These are phyloP conservation scores for Cladosporium cucumerinum DNA, from an alignment of 2,329 filamentous ascomycete genomes.

Conservation along the genomic window DNA sequence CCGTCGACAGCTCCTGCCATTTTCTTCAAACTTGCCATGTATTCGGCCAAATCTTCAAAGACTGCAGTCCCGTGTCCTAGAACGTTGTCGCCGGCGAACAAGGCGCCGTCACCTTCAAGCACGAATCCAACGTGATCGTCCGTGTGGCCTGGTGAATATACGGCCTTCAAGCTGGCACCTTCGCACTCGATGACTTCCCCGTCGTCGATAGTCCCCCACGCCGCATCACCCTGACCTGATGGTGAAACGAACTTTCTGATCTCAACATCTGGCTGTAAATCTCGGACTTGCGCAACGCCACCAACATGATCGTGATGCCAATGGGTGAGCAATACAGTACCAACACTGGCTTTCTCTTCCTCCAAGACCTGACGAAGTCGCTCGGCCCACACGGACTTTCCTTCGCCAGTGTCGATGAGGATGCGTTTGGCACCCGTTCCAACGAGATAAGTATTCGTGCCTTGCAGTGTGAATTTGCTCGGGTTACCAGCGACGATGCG, in stretches of 20 bases:
- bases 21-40: conserved; percentile 64
- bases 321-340: conserved; percentile 76
- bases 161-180: conserved; percentile 65
- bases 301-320: conserved; percentile 87
- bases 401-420: conserved; percentile 88
- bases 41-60: conserved; percentile 71
- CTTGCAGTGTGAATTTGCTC: conserved; percentile 71
- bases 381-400: conserved; percentile 67
- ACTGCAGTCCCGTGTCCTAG: conserved; percentile 83
- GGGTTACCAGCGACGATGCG: conserved; percentile 89
- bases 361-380: conserved; percentile 63
- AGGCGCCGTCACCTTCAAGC: conserved; percentile 57
- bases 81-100: conserved; percentile 89
- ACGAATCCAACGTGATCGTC: conserved; percentile 77
- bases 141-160: conserved; percentile 72
- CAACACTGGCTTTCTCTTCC: conserved; percentile 65
- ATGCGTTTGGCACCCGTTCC: conserved; percentile 71
- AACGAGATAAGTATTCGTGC: conserved; percentile 92
- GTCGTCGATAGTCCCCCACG: conserved; percentile 40
- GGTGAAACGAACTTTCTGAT: conserved; percentile 56
- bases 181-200: conserved; percentile 47
- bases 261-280: conserved; percentile 58
- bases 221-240: conserved; percentile 20
- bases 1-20: conserved; percentile 67
- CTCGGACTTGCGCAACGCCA: conserved; percentile 68